These are phyloP conservation scores for Panus rudis DNA, from an alignment of 768 basidiomycete genomes.

Conservation along the genomic window DNA sequence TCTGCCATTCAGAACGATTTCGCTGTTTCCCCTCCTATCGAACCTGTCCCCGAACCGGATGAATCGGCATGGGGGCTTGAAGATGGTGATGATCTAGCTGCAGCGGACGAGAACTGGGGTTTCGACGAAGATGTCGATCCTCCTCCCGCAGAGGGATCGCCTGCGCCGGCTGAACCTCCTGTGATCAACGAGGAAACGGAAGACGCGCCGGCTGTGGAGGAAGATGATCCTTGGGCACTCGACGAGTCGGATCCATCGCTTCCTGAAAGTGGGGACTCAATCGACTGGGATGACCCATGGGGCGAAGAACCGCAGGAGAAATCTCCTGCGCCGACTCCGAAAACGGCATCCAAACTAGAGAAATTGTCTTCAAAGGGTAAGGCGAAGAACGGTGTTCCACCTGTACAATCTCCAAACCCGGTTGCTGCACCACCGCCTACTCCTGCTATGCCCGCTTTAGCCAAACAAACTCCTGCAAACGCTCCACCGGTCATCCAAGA, in stretches of 20 bases:
- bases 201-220: conserved; percentile 18
- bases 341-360: conserved; percentile 51
- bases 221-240: conserved; percentile 69
- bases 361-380: conserved; percentile 51
- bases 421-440: conserved; percentile 16
- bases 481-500: conserved; percentile 10
- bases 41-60: conserved; percentile 11
- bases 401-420: conserved; percentile 18
- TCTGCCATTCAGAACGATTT: too few species aligned
- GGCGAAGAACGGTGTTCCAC: conserved; percentile 21
- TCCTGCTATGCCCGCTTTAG: conserved; percentile 7
- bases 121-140: conserved; percentile 23
- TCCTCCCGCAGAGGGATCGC: conserved; percentile 3
- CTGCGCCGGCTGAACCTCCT: conserved; percentile 2
- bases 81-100: conserved; percentile 24
- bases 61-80: conserved; percentile 42
- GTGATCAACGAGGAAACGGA: too few species aligned
- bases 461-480: conserved; percentile 7
- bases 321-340: conserved; percentile 30
- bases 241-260: conserved; percentile 33
- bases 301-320: conserved; percentile 16
- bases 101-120: conserved; percentile 39
- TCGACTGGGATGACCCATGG: conserved; percentile 58
- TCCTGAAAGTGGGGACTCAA: conserved; percentile 37
- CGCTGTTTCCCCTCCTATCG: conserved; percentile 3